Base-by-base conservation (phyloP, 2,329 filamentous ascomycete genomes). In the Rhynchosporium secalis region DNA sequence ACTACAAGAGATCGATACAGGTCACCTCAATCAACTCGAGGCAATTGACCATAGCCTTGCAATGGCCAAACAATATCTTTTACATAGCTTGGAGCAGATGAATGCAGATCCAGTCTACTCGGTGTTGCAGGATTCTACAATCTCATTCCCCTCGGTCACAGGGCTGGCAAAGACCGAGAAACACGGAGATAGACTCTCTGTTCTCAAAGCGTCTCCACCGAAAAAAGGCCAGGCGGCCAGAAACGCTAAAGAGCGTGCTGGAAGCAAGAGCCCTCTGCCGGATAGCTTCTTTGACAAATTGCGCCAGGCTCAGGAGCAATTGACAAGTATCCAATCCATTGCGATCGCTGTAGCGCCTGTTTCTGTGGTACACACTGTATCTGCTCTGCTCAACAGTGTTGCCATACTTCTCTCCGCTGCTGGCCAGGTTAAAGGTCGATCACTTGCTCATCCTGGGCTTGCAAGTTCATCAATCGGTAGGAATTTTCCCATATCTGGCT, bases 101-200 rank as follows among this genome's bases (percentile, higher is more conserved):
- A 83, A 87, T 12, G 83, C 84, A 4, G 91, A 96, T 75, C 88
- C 93, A 2, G 89, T 95, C 3, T 96, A 94, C 74, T 96, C 91
- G 20, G 90, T 94, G 9, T 83, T 98, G 15, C 91, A 94, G 51
- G 95, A 99, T 71, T 97, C 95, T 0, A 96, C 92, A 0, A 87
- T 97, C 31, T 96, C 92, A 0, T 89, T 94, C 63, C 92, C 93
- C 1, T 87, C 91, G 0, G 80, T 94, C 2, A 49, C 67, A 8
- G 68, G 68, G 10, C 41, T 57, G 9, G 45, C 63, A 1, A 74
- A 70, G 46, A 12, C 38, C 2, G 70, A 69, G 36, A 66, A 61
- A 38, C 45, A 61, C 33, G 61, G 58, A 47, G 71, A 73, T 20
- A 68, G 65, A 46, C 51, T 69, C 29, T 70, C 66, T 29, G 46